Evolutionary conservation across 2,329 filamentous ascomycete genomes (phyloP).

Genomic region (Botrytis fragariae): DNA sequence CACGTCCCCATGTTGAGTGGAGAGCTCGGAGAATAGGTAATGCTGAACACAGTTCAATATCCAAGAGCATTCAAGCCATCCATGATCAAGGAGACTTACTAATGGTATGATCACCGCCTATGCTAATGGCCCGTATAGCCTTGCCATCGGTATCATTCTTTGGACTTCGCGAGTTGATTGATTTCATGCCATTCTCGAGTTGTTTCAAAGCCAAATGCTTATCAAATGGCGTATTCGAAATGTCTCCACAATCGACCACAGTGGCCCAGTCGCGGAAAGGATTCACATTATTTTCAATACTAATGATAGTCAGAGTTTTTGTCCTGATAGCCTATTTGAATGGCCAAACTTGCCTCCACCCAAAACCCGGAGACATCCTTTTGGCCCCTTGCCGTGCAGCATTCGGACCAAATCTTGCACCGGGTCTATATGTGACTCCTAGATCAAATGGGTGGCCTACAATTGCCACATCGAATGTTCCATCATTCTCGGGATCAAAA

Average conservation of each 20-base stretch:
- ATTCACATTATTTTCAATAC: slow-evolving; percentile 35
- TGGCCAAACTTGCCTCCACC: slow-evolving; percentile 32
- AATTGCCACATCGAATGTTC: slow-evolving; percentile 37
- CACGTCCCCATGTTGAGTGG: slow-evolving; percentile 35
- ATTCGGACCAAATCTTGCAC: slow-evolving; percentile 37
- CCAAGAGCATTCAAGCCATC: neutral
- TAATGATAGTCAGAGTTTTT: slow-evolving; percentile 23
- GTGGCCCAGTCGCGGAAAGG: slow-evolving; percentile 35
- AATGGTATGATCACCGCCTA: slow-evolving; percentile 39
- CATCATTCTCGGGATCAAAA: slow-evolving; percentile 28
- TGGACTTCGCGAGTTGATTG: slow-evolving; percentile 28
- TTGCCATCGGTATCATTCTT: slow-evolving; percentile 33
- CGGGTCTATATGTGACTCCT: slow-evolving; percentile 35
- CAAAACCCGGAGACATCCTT: slow-evolving; percentile 28
- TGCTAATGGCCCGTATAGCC: slow-evolving; percentile 32
- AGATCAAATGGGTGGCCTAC: slow-evolving; percentile 38
- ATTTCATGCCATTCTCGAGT: slow-evolving; percentile 34
- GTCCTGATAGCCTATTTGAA: neutral
- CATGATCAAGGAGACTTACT: slow-evolving; percentile 23
- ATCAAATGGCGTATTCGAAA: slow-evolving; percentile 36
- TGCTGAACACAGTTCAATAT: slow-evolving; percentile 24
- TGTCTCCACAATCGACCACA: slow-evolving; percentile 37
- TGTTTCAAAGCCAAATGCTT: slow-evolving; percentile 34
- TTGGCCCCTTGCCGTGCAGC: slow-evolving; percentile 34
- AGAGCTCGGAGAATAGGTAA: slow-evolving; percentile 36